phyloP scores from a whole-genome alignment of 495 filamentous ascomycete genomes.

The Neurospora sp. region DNA sequence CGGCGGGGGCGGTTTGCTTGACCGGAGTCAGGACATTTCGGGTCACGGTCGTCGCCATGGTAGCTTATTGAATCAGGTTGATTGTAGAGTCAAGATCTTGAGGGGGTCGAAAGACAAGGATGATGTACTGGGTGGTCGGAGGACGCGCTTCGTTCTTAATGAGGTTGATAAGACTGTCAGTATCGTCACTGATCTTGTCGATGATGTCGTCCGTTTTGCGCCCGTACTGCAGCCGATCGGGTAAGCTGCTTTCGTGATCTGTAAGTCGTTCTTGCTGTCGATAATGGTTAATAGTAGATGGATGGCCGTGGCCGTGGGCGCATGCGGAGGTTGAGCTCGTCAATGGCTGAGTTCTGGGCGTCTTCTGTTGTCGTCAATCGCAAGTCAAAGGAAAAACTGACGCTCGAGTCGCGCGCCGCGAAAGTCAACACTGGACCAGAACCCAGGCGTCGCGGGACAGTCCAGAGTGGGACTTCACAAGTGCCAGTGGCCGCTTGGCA shows the following conservation, averaged over 20 bases:
- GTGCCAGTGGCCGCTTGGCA: neutral
- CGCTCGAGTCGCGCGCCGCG: neutral
- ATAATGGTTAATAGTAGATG: constrained; percentile 3
- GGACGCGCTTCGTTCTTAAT: neutral
- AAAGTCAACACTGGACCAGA: constrained; percentile 13
- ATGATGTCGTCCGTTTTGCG: neutral
- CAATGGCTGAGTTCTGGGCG: neutral
- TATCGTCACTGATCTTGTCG: neutral
- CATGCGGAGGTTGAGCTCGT: neutral
- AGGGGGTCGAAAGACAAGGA: neutral
- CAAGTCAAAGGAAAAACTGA: constrained; percentile 3
- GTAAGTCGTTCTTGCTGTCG: neutral
- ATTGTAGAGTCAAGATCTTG: constrained; percentile 1
- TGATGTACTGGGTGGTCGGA: neutral
- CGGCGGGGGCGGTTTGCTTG: constrained; percentile 24
- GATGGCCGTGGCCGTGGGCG: constrained; percentile 12
- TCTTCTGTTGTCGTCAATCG: constrained; percentile 2
- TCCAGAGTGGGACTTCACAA: neutral
- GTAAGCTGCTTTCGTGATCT: neutral
- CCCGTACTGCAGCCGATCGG: neutral
- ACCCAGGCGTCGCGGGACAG: constrained; percentile 3
- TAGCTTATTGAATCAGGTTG: constrained; percentile 9
- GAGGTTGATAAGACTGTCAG: neutral
- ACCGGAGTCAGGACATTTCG: constrained; percentile 30
- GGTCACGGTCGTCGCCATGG: constrained; percentile 8